Evolutionary conservation across 1,284 basidiomycete species (phyloP), one percentile per base, ranked within the genome.

Genomic region (Trametes pubescens): DNA sequence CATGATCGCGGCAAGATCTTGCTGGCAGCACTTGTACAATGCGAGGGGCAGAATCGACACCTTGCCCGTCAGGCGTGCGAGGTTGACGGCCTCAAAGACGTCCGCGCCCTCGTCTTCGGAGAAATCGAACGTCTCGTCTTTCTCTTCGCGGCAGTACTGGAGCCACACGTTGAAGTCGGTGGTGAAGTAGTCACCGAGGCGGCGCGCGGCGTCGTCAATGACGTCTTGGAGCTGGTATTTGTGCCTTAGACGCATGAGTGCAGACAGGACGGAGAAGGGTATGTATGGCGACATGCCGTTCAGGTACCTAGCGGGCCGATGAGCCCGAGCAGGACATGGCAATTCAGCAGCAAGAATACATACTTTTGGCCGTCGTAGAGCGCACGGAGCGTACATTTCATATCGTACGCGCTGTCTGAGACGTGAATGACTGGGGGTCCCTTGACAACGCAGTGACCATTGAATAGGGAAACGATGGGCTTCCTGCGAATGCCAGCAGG

Each of bases 41-140:
- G 66, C 66, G 10, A 62, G 13, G 2, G 66, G 66, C 13, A 67
- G 61, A 11, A 61, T 47, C n/a, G 44, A 38, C 2, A 22, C 14
- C 10, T 51, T 62, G 34, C 51, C 32, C 4, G 63, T 65, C 43
- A 62, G 57, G 21, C 51, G 51, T 0, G 66, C 66, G 47, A 67
- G 51, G 49, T 62, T 58, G 46, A 67, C 55, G 2, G 58, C 58
- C 2, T 59, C 46, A 40, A 65, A 46, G 8, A 59, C 47, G 51
- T 62, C 40, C 6, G 40, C 40, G 18, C 46, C 34, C 40, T 21
- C 10, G 26, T 49, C 26, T 38, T 60, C 22, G 21, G 65, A 60
- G n/a, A 63, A 38, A 4, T 48, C 43, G 32, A 47, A 53, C 29
- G 53, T 29, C 34, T 47, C 43, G 21, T 51, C 37, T 9, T 29